phyloP scores from a whole-genome alignment of 768 basidiomycete genomes.

The Boletus coccyginus region DNA sequence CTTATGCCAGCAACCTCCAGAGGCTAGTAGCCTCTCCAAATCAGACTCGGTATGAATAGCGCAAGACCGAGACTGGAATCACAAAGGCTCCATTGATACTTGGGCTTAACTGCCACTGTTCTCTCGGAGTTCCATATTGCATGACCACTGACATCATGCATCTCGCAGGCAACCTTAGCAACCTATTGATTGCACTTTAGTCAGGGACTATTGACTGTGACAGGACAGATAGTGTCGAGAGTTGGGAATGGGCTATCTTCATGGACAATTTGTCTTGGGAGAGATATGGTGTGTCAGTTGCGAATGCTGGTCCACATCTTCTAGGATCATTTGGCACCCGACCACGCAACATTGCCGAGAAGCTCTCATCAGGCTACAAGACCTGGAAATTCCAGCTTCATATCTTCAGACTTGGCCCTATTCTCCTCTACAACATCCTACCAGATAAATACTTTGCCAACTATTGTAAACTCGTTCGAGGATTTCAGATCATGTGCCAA shows the following conservation, averaged over 20 bases:
- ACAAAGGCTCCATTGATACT: too few species aligned
- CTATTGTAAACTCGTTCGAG: neutral
- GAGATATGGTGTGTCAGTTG: too few species aligned
- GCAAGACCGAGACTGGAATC: too few species aligned
- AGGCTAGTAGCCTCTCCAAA: too few species aligned
- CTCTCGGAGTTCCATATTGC: neutral
- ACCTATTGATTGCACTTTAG: neutral
- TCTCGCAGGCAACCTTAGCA: conserved; percentile 5
- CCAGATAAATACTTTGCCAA: conserved; percentile 9
- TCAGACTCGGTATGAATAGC: too few species aligned
- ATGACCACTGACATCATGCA: conserved; percentile 29
- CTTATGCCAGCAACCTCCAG: too few species aligned
- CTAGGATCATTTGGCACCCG: conserved; percentile 13
- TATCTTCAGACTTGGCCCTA: conserved; percentile 14
- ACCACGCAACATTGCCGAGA: conserved; percentile 19
- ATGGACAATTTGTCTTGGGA: too few species aligned
- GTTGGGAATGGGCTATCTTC: too few species aligned
- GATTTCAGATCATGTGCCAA: neutral
- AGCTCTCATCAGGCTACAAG: conserved; percentile 23
- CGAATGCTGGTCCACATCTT: neutral
- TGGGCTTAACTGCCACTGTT: too few species aligned
- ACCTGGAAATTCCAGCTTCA: conserved; percentile 20
- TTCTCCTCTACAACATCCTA: conserved; percentile 11
- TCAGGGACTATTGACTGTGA: conserved; percentile 18
- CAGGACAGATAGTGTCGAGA: neutral